These are phyloP conservation scores for Calonectria pteridis DNA, from an alignment of 2,329 filamentous ascomycete genomes.

Conservation along the genomic window DNA sequence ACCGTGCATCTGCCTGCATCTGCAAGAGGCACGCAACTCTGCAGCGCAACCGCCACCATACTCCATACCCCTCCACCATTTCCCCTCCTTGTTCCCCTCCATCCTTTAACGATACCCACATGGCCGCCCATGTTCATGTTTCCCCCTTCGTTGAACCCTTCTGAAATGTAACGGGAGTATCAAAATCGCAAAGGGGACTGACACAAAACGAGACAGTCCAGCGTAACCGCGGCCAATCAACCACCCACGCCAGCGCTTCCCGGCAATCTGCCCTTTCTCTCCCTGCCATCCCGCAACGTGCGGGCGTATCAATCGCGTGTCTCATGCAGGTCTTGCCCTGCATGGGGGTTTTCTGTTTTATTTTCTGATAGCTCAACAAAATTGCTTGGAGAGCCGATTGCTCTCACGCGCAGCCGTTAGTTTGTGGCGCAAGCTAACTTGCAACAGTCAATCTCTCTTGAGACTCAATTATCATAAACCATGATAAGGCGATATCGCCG, in stretches of 20 bases:
- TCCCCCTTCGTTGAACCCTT: neutral
- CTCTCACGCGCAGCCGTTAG: constrained; percentile 32
- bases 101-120: neutral
- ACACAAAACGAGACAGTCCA: neutral
- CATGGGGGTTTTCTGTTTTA: constrained; percentile 15
- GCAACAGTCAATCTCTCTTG: constrained; percentile 15
- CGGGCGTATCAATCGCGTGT: constrained; percentile 34
- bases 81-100: neutral
- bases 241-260: constrained; percentile 19
- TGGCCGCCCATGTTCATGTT: neutral
- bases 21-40: constrained; percentile 21
- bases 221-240: constrained; percentile 16
- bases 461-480: constrained; percentile 18
- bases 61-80: neutral
- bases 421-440: constrained; percentile 32
- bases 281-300: constrained; percentile 40
- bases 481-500: constrained; percentile 16
- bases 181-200: neutral
- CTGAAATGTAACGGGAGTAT: constrained; percentile 19
- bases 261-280: constrained; percentile 17
- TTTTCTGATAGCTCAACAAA: constrained; percentile 29
- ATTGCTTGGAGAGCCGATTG: constrained; percentile 26
- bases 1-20: neutral
- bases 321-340: constrained; percentile 23
- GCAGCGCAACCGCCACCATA: constrained; percentile 23